Base-by-base conservation (phyloP, 257 asterid genomes). In the Oldenlandia corymbosa region DNA sequence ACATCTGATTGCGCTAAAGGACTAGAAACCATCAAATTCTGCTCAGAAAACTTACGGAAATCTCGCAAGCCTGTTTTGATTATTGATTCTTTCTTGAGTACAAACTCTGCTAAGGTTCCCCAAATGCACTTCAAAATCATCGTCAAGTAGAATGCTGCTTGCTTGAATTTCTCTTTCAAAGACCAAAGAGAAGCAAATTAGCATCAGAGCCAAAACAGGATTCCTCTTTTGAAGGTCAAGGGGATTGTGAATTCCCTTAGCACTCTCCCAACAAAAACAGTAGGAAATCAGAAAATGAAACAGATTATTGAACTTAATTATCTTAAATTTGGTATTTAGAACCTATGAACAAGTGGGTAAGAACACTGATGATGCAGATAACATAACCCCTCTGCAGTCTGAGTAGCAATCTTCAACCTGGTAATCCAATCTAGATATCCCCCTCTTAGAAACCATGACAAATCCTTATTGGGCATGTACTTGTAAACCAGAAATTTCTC, bases 331-430 rank as follows among this genome's bases (percentile, higher is more conserved):
- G 60, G 46, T 12, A 5, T 47, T 31, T n/a, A 7, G 18, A 28
- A 69, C 73, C 73, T 51, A 49, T 69, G 73, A 39, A 51, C 73
- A 69, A 60, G 32, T 11, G 73, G 68, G 5, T 68, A 63, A 9
- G 5, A 2, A 1, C 62, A 67, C 31, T 67, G 48, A n/a, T 56
- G 63, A 52, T 69, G 68, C 11, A 61, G 57, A 52, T 41, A 61
- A 53, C 20, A 30, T 24, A 60, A 20, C 5, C 55, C 67, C 60
- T 68, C 62, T 0, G 67, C 73, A 27, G 60, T 55, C 41, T 43
- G 62, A 3, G 30, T 52, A 16, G 73, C 73, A 41, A 69, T 62
- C 39, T 62, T 69, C 21, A 61, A 49, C 61, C 69, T 62, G 0
- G 63, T 62, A 2, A 1, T 31, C 64, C 68, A 69, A 14, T 69